Evolutionary conservation across 2,329 filamentous ascomycete species (phyloP), one percentile per base, ranked within the genome.

Genomic region (Talaromyces amestolkiae): DNA sequence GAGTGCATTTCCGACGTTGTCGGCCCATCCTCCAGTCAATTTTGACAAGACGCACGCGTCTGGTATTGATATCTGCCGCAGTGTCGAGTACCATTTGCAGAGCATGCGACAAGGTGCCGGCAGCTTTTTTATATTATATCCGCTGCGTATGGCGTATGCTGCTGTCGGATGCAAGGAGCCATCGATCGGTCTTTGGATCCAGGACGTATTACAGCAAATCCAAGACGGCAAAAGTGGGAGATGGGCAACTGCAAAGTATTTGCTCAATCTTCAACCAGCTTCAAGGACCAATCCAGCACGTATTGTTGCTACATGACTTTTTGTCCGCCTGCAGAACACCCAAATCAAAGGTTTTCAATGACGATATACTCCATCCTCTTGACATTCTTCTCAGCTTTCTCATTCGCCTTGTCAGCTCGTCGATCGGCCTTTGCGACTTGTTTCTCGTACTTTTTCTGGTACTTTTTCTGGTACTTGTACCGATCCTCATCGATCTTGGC

Each of bases 311-410:
- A 41, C n/a, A 27, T 39, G n/a, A 53, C 7, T 15, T 8, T 6
- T 6, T 27, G 9, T 61, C 24, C 1, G 24, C 33, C 22, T 22
- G 24, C 13, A 22, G 15, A 15, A 17, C 3, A 1, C 22, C 13
- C 1, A 17, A n/a, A 43, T 22, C 15, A 35, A 24, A 65, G 11
- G 47, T 43, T 60, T n/a, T 65, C 58, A 27, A 65, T 37, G 19
- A 65, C 58, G 31, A 65, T 65, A 47, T 61, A 65, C 31, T 61
- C 63, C 58, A 65, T 56, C 63, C 41, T 65, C 9, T 37, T 27
- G 17, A 61, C 41, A 0, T 35, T 49, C 58, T 61, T 65, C 58
- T 65, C 63, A 1, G 19, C 19, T 17, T 58, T 65, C 4, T 19
- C 19, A 19, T 61, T 35, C 2, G 39, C n/a, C 41, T 47, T 54